Percentiles rank a stretch among this genome's conserved stretches.
phyloP scores from a whole-genome alignment of 1,139 yeast genomes.

The Hansenula sp. region DNA sequence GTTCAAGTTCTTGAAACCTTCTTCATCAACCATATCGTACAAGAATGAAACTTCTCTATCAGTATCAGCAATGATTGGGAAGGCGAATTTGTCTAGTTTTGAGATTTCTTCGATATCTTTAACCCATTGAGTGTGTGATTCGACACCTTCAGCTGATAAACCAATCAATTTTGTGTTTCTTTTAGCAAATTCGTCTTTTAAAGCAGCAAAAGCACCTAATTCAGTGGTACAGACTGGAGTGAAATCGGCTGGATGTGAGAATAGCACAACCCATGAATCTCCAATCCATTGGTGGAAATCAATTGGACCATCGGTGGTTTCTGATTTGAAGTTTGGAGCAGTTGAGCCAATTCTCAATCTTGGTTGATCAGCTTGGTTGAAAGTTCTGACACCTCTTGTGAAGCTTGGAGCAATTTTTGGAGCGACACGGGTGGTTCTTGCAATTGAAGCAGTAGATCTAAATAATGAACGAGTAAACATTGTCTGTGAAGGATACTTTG shows the following conservation, averaged over 20 bases:
- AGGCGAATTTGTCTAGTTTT: conserved; percentile 61
- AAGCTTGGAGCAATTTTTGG: conserved; percentile 13
- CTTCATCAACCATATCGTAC: conserved; percentile 90
- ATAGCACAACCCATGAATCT: conserved; percentile 76
- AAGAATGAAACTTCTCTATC: conserved; percentile 75
- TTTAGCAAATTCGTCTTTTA: conserved; percentile 77
- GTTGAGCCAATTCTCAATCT: conserved; percentile 61
- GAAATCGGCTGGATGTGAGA: conserved; percentile 92
- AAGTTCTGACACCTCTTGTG: conserved; percentile 33
- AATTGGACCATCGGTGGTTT: conserved; percentile 72
- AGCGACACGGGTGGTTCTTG: conserved; percentile 19
- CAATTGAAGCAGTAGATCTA: conserved; percentile 20
- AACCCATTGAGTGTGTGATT: conserved; percentile 77
- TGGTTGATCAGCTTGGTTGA: conserved; percentile 61
- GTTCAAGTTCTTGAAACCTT: conserved; percentile 74
- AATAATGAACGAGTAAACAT: conserved; percentile 27
- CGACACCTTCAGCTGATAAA: conserved; percentile 74
- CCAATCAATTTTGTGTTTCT: conserved; percentile 85
- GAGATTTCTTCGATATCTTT: conserved; percentile 77
- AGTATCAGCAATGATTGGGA: conserved; percentile 86
- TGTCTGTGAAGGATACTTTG: neutral
- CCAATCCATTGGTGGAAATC: conserved; percentile 82
- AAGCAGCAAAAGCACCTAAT: conserved; percentile 84
- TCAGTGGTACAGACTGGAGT: conserved; percentile 96
- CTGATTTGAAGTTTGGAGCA: conserved; percentile 83